These are phyloP conservation scores for Paramecium primaurelia DNA, from an alignment of 73 alveolate species.

Conservation along the genomic window DNA sequence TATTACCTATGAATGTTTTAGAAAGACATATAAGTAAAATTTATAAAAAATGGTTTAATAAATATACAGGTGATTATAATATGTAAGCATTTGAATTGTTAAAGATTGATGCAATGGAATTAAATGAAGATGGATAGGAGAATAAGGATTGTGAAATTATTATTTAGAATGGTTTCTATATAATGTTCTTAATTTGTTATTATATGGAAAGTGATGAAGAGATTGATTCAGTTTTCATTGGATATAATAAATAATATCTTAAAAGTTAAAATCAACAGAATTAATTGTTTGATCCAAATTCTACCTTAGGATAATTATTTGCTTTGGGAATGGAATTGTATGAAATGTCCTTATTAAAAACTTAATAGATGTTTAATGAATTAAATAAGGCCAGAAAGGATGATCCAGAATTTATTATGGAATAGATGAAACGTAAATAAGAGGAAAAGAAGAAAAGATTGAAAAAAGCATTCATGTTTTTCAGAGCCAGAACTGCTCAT, in stretches of 20 bases:
- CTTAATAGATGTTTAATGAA: slow-evolving; percentile 63
- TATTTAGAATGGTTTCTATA: slow-evolving; percentile 56
- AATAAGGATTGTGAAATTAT: slow-evolving; percentile 21
- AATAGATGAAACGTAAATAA: neutral
- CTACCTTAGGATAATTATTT: slow-evolving; percentile 39
- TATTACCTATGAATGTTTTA: slow-evolving; percentile 31
- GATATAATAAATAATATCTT: neutral
- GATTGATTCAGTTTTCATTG: neutral
- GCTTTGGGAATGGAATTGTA: neutral
- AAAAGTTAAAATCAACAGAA: neutral
- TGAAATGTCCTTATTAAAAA: slow-evolving; percentile 62
- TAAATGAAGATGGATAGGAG: neutral
- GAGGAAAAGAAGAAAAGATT: slow-evolving; percentile 26
- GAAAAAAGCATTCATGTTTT: slow-evolving; percentile 43
- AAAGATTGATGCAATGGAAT: slow-evolving; percentile 31
- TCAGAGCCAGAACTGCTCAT: slow-evolving; percentile 46
- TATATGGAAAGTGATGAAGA: slow-evolving; percentile 47
- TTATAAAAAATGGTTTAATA: slow-evolving; percentile 30
- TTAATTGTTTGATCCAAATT: slow-evolving; percentile 39
- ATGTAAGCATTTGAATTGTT: slow-evolving; percentile 34
- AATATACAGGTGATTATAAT: neutral
- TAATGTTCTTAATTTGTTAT: slow-evolving; percentile 38
- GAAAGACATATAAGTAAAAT: slow-evolving; percentile 34
- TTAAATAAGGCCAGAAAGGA: neutral
- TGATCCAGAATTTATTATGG: neutral